These are phyloP conservation scores for Coemansia sp. DNA, from an alignment of 192 early-diverging fungal genomes.

Conservation along the genomic window DNA sequence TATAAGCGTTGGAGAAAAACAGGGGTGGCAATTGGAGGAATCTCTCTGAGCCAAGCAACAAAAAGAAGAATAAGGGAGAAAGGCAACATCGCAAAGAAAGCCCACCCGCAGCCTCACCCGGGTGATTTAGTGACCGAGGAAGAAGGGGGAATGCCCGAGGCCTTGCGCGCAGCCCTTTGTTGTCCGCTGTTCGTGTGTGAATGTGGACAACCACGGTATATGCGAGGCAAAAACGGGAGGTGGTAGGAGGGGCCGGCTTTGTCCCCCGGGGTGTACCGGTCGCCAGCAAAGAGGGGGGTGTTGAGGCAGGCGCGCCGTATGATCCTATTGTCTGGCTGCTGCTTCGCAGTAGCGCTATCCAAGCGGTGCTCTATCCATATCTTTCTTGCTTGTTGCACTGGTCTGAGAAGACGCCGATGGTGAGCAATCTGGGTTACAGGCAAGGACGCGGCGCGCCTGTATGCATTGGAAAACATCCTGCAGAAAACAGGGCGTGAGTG, in stretches of 20 bases:
- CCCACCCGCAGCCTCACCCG: constrained; percentile 26
- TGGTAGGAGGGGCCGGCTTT: not conserved
- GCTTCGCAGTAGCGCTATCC: constrained; percentile 5
- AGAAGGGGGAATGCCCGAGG: constrained; percentile 41
- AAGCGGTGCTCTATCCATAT: not conserved
- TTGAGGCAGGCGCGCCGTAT: constrained; percentile 14
- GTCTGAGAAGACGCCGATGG: not conserved
- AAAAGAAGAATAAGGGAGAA: constrained; percentile 2
- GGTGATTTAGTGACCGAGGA: constrained; percentile 57
- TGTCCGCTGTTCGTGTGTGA: constrained; percentile 11
- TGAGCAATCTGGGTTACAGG: not conserved
- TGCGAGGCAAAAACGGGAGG: constrained; percentile 1
- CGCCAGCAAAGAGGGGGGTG: constrained; percentile 3
- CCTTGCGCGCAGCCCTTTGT: constrained; percentile 19
- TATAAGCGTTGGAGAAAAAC: constrained; percentile 6
- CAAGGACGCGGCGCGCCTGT: not conserved
- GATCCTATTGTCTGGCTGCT: constrained; percentile 18
- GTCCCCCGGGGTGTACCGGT: constrained; percentile 4
- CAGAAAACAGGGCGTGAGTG: not conserved
- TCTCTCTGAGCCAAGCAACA: not conserved
- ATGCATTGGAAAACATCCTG: constrained; percentile 2
- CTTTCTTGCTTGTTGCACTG: not conserved
- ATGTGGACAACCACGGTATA: constrained; percentile 6
- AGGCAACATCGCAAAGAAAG: constrained; percentile 5
- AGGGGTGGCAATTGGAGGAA: constrained; percentile 3